A percentile compares a stretch with the other conserved stretches of the same genome.
phyloP scores from a whole-genome alignment of 345 rosid genomes.

The Corymbia maculata region DNA sequence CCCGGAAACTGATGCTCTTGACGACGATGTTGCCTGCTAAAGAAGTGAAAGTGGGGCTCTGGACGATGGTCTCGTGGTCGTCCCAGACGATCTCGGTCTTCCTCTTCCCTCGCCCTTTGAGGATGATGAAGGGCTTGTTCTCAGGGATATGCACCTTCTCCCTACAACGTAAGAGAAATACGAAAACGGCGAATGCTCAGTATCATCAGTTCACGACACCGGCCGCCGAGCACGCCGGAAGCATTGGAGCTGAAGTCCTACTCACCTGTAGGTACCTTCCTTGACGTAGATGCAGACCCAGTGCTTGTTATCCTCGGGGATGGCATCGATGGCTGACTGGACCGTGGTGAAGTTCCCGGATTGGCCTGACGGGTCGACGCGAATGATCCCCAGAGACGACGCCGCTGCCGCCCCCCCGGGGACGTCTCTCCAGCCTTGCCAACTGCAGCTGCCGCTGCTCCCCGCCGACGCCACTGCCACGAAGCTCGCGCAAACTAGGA shows the following conservation, averaged over 20 bases:
- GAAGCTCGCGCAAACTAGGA: background rate
- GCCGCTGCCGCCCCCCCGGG: background rate
- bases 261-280: conserved; percentile 5
- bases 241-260: background rate
- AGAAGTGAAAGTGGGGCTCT: conserved; percentile 58
- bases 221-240: background rate
- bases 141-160: conserved; percentile 66
- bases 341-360: conserved; percentile 1
- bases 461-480: background rate
- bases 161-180: conserved; percentile 10
- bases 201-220: background rate
- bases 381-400: background rate
- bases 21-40: conserved; percentile 52
- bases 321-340: conserved; percentile 7
- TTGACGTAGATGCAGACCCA: conserved; percentile 5
- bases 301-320: background rate
- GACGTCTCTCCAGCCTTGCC: background rate
- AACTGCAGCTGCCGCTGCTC: background rate
- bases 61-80: conserved; percentile 27
- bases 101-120: conserved; percentile 48
- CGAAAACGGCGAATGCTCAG: background rate
- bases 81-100: conserved; percentile 55
- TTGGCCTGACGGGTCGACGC: background rate
- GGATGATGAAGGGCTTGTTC: conserved; percentile 53
- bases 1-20: conserved; percentile 43